These are phyloP conservation scores for Basipetospora chlamydospora DNA, from an alignment of 2,329 filamentous ascomycete genomes.

Conservation along the genomic window DNA sequence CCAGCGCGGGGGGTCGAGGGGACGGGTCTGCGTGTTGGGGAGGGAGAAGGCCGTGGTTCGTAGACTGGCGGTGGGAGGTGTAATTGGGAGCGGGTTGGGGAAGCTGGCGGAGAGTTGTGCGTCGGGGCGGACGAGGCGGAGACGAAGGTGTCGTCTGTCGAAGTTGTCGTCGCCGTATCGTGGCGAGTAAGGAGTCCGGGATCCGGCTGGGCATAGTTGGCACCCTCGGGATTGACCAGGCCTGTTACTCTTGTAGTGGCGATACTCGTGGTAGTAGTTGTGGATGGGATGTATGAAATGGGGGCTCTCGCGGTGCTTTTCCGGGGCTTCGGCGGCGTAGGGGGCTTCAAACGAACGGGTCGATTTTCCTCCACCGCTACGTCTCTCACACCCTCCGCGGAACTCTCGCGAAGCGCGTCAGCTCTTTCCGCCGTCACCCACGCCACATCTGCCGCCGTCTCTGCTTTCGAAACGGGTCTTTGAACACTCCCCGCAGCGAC, in stretches of 20 bases:
- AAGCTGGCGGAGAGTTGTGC: conserved; percentile 15
- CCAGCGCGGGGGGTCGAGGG: background rate
- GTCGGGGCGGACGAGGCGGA: conserved; percentile 19
- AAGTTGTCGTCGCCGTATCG: conserved; percentile 14
- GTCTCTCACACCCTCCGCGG: no score
- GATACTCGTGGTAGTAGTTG: no score
- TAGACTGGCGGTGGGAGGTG: conserved; percentile 12
- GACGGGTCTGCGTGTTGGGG: conserved; percentile 12
- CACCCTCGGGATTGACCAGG: no score
- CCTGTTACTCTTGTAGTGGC: no score
- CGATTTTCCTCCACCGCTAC: no score
- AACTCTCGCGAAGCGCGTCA: background rate
- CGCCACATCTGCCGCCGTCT: background rate
- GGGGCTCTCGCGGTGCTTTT: no score
- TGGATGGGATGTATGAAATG: no score
- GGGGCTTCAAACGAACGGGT: conserved; percentile 13
- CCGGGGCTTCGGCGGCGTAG: conserved; percentile 22
- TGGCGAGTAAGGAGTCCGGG: background rate
- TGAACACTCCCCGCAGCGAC: no score
- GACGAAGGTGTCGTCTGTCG: conserved; percentile 31
- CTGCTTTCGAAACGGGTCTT: no score
- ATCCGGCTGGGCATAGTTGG: no score
- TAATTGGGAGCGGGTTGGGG: conserved; percentile 13
- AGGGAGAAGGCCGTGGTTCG: conserved; percentile 6
- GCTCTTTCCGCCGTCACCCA: background rate